Evolutionary conservation across 495 filamentous ascomycete species (phyloP), one percentile per base, ranked within the genome.

Genomic region (Talaromyces adpressus): DNA sequence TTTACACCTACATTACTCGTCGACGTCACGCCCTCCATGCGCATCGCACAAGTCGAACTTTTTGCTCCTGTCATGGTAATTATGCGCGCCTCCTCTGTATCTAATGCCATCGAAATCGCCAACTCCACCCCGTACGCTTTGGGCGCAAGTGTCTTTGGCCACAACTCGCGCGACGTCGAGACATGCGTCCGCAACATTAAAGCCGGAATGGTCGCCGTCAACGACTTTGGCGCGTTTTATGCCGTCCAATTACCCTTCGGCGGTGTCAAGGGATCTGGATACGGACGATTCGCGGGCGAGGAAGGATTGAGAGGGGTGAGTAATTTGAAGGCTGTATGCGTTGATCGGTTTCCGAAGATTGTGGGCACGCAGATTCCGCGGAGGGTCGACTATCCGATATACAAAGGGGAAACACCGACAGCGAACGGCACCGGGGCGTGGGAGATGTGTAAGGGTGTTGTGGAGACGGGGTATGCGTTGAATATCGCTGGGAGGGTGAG

Each of bases 241-340:
- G 89, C 93, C 25, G 91, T 95, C 16, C 91, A 94, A 75, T 74
- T 98, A 16, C 94, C 94, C 0, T 98, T 98, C 72, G 94, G 94
- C 23, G 94, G 94, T 25, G 84, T 90, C 20, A 83, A 84, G 62
- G 93, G 91, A 0, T 92, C 88, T 47, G 94, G 94, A 3, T 97
- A 98, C 73, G 94, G 95, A 6, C 78, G 94, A 16, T 98, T 98
- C 78, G 94, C 90, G 0, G 94, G 91, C 39, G 89, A 89, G 56
- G 94, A 98, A 71, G 94, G 95, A 2, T 74, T 98, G 62, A 83
- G 91, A 32, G 85, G 84, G 0, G 67, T 98, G 56, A 94, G 91
- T 69, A 97, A 97, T 77, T 65, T 86, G 27, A 98, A 98, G 79
- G 82, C 89, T 23, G 79, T 98, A 27, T 95, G 91, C 69, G 81